These are phyloP conservation scores for Vaccinium macrocarpon DNA, from an alignment of 148 eudicot genomes.

Conservation along the genomic window DNA sequence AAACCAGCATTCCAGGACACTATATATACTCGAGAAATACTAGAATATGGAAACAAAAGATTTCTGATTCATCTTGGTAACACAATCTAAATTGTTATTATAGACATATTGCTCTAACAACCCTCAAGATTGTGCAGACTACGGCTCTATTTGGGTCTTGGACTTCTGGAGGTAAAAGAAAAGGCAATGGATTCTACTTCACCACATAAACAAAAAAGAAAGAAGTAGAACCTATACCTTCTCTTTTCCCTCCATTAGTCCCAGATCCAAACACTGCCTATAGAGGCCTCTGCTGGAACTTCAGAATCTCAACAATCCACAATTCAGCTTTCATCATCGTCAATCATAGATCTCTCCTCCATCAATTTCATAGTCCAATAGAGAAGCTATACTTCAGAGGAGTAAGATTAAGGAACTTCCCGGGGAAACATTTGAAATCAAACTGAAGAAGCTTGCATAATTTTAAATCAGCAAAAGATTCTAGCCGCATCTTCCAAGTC, in stretches of 20 bases:
- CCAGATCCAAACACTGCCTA: not conserved
- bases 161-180: not conserved
- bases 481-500: not conserved
- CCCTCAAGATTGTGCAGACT: not conserved
- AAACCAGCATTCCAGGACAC: constrained; percentile 8
- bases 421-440: not conserved
- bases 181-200: not conserved
- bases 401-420: not conserved
- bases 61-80: not conserved
- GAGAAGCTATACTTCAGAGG: not conserved
- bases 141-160: not conserved
- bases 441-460: not conserved
- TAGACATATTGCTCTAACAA: not conserved
- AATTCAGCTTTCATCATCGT: too few relatives aligned
- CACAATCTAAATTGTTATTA: not conserved
- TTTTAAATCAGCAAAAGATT: not conserved
- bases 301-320: not conserved
- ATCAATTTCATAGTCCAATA: too few relatives aligned
- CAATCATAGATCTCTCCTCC: too few relatives aligned
- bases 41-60: not conserved
- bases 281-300: not conserved
- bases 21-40: not conserved
- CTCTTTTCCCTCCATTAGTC: not conserved
- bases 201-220: not conserved
- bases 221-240: not conserved